Conservation (phyloP, 495 filamentous ascomycete genomes). For the Alectoria sarmentosa region DNA sequence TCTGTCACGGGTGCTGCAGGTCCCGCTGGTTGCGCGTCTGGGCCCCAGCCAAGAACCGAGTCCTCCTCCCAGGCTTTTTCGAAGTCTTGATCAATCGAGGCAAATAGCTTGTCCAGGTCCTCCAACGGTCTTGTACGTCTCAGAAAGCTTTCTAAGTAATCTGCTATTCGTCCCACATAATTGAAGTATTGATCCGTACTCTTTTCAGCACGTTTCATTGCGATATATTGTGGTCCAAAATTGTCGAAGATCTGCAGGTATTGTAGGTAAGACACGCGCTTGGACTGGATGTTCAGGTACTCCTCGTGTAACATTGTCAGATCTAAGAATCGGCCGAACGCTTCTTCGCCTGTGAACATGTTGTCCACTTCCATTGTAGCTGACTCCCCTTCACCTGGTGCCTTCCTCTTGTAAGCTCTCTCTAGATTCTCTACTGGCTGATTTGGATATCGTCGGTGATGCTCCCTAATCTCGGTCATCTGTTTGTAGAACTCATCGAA, state of each 20-base stretch:
- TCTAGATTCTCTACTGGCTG: constrained; percentile 94
- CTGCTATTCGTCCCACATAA: constrained; percentile 72
- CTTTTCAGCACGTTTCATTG: constrained; percentile 72
- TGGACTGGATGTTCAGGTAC: constrained; percentile 80
- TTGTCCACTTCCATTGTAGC: constrained; percentile 63
- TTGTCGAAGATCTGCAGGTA: constrained; percentile 85
- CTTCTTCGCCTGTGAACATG: constrained; percentile 94
- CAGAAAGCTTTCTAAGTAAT: constrained; percentile 82
- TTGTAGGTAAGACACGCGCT: constrained; percentile 80
- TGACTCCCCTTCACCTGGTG: constrained; percentile 57
- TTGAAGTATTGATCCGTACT: constrained; percentile 84
- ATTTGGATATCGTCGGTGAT: constrained; percentile 86
- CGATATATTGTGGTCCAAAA: constrained; percentile 64
- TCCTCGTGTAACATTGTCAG: constrained; percentile 75
- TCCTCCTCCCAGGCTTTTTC: constrained; percentile 73
- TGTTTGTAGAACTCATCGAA: constrained; percentile 92
- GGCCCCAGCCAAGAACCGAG: constrained; percentile 72
- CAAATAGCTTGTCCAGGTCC: constrained; percentile 71
- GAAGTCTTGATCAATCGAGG: constrained; percentile 71
- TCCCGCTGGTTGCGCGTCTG: constrained; percentile 41
- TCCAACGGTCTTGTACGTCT: constrained; percentile 73
- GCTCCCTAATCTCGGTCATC: constrained; percentile 69
- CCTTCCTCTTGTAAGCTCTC: constrained; percentile 73
- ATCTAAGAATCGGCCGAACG: constrained; percentile 85
- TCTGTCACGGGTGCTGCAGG: constrained; percentile 42